These are phyloP conservation scores for Thalassiosira delicatula DNA, from an alignment of 352 stramenopile genomes.

Conservation along the genomic window DNA sequence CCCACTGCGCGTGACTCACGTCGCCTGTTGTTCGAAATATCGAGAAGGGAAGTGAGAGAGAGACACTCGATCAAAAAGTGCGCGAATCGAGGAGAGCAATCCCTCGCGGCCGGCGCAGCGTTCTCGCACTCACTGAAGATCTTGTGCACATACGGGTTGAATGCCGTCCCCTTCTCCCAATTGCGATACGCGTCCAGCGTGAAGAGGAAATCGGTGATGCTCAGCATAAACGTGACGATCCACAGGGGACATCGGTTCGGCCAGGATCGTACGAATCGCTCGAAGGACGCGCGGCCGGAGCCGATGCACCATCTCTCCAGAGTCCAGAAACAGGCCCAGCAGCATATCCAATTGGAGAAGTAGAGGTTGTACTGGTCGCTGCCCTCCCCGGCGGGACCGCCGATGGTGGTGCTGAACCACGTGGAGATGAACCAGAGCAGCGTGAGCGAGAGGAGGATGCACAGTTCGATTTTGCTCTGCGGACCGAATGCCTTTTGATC, in stretches of 20 bases:
- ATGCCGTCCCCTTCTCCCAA: slow-evolving; percentile 27
- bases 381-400: slow-evolving; percentile 66
- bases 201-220: slow-evolving; percentile 68
- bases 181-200: slow-evolving; percentile 66
- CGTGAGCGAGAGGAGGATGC: slow-evolving; percentile 59
- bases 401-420: background rate
- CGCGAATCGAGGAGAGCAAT: too few relatives aligned
- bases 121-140: too few relatives aligned
- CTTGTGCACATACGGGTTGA: slow-evolving; percentile 22
- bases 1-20: slow-evolving; percentile 25
- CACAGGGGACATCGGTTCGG: slow-evolving; percentile 72
- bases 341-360: slow-evolving; percentile 71
- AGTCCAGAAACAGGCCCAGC: slow-evolving; percentile 51
- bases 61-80: too few relatives aligned
- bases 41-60: too few relatives aligned
- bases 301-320: slow-evolving; percentile 69
- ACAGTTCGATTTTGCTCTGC: slow-evolving; percentile 57
- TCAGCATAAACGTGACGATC: slow-evolving; percentile 69
- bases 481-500: slow-evolving; percentile 55
- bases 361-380: slow-evolving; percentile 80
- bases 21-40: too few relatives aligned
- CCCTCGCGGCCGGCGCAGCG: too few relatives aligned
- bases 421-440: background rate
- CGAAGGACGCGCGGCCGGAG: slow-evolving; percentile 52
- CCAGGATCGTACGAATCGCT: slow-evolving; percentile 71